These are phyloP conservation scores for Salix purpurea DNA, from an alignment of 345 rosid species.

Conservation along the genomic window DNA sequence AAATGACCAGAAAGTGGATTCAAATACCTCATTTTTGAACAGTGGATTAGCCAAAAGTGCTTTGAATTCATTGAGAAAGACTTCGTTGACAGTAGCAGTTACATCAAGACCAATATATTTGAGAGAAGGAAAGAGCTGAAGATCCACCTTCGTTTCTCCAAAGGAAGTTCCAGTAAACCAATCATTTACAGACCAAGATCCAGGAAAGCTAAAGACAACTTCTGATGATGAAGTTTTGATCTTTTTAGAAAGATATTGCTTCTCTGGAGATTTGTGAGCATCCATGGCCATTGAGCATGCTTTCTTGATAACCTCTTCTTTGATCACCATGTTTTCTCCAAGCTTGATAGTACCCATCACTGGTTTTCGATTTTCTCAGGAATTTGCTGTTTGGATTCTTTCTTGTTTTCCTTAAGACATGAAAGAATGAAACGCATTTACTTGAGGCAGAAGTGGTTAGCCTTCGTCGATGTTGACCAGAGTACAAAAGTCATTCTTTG, in stretches of 20 bases:
- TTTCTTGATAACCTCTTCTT: conserved; percentile 34
- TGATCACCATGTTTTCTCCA: conserved; percentile 22
- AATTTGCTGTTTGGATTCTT: background rate
- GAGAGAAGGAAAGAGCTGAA: conserved; percentile 45
- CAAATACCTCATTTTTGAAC: conserved; percentile 38
- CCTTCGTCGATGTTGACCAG: background rate
- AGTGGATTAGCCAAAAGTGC: conserved; percentile 14
- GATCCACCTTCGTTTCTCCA: conserved; percentile 49
- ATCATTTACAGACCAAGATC: conserved; percentile 34
- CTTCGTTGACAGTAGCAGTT: conserved; percentile 58
- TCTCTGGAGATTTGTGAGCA: conserved; percentile 30
- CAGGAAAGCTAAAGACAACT: conserved; percentile 47
- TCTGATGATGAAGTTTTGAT: conserved; percentile 7
- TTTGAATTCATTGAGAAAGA: conserved; percentile 39
- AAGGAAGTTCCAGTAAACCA: conserved; percentile 44
- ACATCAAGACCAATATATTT: conserved; percentile 46
- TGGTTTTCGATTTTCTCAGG: background rate
- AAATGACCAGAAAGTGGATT: background rate
- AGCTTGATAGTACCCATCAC: conserved; percentile 24
- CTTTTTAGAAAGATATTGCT: conserved; percentile 27
- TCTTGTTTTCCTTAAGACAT: background rate
- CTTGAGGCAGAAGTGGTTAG: background rate
- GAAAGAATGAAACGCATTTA: background rate
- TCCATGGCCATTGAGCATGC: conserved; percentile 37
- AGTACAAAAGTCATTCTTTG: background rate